Evolutionary conservation across 148 eudicot species (phyloP).

Genomic region (Cornus florida): DNA sequence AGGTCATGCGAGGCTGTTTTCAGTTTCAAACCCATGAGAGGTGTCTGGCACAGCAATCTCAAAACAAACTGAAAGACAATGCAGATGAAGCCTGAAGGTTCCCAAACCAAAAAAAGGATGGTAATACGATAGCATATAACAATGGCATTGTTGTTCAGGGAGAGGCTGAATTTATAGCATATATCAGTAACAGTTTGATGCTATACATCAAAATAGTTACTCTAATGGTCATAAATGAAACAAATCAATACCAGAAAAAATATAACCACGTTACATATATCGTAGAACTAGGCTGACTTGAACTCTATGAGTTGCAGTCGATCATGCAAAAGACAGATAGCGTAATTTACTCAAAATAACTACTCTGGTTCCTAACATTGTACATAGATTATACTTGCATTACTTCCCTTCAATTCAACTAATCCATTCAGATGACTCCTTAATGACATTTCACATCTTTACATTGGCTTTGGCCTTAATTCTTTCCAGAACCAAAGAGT

Average conservation of each 20-base stretch:
- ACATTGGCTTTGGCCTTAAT: background rate
- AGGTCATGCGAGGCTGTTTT: too few relatives aligned
- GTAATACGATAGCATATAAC: background rate
- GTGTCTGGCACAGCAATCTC: background rate
- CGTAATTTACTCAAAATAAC: background rate
- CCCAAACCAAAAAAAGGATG: background rate
- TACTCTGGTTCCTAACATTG: background rate
- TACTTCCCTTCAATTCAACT: background rate
- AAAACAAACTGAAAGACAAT: background rate
- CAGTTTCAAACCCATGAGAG: background rate
- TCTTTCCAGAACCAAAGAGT: background rate
- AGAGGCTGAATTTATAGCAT: background rate
- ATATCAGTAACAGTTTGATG: background rate
- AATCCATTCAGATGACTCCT: background rate
- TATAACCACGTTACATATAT: background rate
- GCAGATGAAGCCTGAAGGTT: background rate
- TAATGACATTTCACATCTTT: background rate
- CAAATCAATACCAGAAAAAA: too few relatives aligned
- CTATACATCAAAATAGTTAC: too few relatives aligned
- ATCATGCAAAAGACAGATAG: background rate
- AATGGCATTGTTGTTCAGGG: background rate
- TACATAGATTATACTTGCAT: background rate
- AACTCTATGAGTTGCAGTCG: background rate
- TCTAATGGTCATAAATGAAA: background rate
- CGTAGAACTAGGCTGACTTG: background rate